Base-by-base conservation (phyloP, 805 yeast species). In the Teunomyces atbi region DNA sequence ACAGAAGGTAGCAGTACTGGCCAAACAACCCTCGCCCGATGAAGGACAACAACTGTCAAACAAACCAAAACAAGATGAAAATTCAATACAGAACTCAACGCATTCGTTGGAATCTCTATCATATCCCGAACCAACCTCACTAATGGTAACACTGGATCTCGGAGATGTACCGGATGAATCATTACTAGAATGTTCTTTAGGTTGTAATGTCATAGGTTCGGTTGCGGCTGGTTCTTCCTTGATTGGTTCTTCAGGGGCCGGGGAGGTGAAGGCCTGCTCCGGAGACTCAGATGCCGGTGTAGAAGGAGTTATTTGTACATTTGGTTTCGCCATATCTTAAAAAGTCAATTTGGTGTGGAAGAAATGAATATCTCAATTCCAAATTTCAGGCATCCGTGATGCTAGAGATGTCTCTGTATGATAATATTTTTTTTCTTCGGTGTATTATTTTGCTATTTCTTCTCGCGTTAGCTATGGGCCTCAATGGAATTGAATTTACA, bases 1-100 rank as follows among this genome's bases (percentile, higher is more conserved):
- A 41, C 65, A 53, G 57, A 71, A 66, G 1, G 64, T 56, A 7
- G 74, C 74, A 23, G 61, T 47, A 18, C 67, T 52, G 37, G 69
- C 62, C 42, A 71, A 45, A 49, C 66, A 71, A 7, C 77, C 76
- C 44, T 71, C 75, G 3, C 73, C 73, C 13, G 57, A 57, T 34
- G 64, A 48, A n/a, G 77, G 77, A 50, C 75, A 71, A 48, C 73
- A 71, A 5, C 61, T 55, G 39, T 69, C 71, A 42, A 64, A 64
- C 41, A 69, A 56, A 1, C 77, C 76, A 45, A 72, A 72, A 51
- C 77, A 72, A 15, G 62, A 47, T 42, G 56, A 59, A 33, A 53
- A 58, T 42, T 71, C 76, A 41, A 66, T 51, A 50, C 73, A 69
- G 48, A 72, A 71, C 52, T 71, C 76, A 6, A 69, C 54, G 50